Evolutionary conservation across 2,329 filamentous ascomycete species (phyloP).

Genomic region (Daldinia sp.): DNA sequence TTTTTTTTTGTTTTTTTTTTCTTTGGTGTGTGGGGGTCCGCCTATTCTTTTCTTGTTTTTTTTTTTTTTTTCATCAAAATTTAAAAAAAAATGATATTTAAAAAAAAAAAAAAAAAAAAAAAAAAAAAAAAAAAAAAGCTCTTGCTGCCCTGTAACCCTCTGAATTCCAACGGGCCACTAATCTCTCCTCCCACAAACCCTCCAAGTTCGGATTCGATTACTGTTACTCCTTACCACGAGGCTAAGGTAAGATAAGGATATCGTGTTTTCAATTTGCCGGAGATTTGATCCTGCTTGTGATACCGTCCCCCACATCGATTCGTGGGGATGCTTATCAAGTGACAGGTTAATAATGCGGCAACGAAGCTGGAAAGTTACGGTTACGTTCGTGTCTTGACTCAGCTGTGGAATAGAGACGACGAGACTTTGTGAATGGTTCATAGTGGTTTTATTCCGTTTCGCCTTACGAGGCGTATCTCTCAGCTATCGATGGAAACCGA

Average conservation of each 20-base stretch:
- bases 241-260: not conserved
- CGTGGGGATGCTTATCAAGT: not conserved
- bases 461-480: not conserved
- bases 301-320: not conserved
- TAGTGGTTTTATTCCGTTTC: not conserved
- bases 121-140: too few species aligned
- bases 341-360: not conserved
- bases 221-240: not conserved
- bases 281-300: not conserved
- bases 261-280: not conserved
- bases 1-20: too few species aligned
- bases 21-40: too few species aligned
- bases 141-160: not conserved
- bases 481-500: not conserved
- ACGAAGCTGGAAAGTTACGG: conserved; percentile 2
- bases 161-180: not conserved
- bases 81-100: too few species aligned
- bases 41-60: too few species aligned
- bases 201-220: not conserved
- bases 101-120: too few species aligned
- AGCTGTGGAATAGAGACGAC: too few species aligned
- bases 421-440: not conserved
- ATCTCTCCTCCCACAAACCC: not conserved
- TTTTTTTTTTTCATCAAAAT: too few species aligned
- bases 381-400: not conserved